Percentiles rank a stretch among this genome's conserved stretches.
phyloP scores from a whole-genome alignment of 2,329 filamentous ascomycete species.

The Arthrobotrys sphaeroides region DNA sequence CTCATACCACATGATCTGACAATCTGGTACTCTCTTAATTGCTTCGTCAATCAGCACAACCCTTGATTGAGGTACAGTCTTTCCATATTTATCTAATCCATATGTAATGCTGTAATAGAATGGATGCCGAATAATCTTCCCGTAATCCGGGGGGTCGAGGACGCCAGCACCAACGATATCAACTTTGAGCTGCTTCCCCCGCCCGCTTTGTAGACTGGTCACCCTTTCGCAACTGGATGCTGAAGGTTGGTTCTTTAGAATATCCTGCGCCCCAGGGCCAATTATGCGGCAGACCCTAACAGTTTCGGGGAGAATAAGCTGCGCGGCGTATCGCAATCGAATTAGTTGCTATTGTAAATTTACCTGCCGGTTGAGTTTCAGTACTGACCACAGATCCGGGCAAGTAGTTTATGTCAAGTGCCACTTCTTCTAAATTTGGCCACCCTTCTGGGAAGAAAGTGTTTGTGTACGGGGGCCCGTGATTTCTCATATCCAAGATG shows the following conservation, averaged over 20 bases:
- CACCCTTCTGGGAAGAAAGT: constrained; percentile 26
- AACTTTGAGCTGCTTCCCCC: neutral
- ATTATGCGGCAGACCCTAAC: constrained; percentile 29
- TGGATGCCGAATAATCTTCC: neutral
- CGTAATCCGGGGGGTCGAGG: neutral
- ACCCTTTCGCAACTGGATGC: neutral
- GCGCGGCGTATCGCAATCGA: no score
- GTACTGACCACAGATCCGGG: neutral
- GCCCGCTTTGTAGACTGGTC: neutral
- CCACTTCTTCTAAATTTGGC: constrained; percentile 25
- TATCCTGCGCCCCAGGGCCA: neutral
- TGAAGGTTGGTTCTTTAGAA: neutral
- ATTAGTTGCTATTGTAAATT: no score
- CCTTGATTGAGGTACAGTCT: neutral
- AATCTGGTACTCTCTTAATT: neutral
- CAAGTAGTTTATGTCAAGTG: neutral
- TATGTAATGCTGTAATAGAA: neutral
- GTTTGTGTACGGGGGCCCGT: neutral
- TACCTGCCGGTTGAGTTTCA: no score
- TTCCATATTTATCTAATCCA: neutral
- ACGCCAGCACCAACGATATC: neutral
- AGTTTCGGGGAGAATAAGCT: constrained; percentile 19
- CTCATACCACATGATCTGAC: constrained; percentile 34
- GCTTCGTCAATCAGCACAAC: neutral
- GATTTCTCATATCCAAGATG: constrained; percentile 2